Conservation (phyloP, 2,329 filamentous ascomycete species). For the Talaromyces piceae region DNA sequence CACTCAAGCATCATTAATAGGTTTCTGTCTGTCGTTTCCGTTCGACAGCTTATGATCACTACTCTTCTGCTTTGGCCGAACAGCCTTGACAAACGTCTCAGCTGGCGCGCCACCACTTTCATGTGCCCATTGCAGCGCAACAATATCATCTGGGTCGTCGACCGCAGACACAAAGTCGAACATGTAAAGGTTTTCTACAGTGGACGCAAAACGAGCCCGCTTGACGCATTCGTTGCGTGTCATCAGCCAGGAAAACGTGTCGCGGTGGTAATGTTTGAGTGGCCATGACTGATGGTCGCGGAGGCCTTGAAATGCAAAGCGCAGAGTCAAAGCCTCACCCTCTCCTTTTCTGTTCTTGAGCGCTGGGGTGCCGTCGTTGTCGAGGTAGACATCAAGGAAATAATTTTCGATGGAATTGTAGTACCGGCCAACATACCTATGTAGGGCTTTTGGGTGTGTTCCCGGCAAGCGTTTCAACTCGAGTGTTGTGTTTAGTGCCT, state of each 20-base stretch:
- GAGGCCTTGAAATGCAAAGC: background rate
- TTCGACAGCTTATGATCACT: background rate
- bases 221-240: background rate
- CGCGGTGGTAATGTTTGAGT: background rate
- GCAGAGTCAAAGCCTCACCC: too few species aligned
- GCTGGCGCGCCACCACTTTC: background rate
- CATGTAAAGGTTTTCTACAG: background rate
- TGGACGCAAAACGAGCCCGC: background rate
- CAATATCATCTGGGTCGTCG: background rate
- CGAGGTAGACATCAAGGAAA: background rate
- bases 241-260: background rate
- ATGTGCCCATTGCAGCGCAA: background rate
- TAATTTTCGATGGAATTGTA: constrained; percentile 6
- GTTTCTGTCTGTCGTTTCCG: background rate
- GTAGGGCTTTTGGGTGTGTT: constrained; percentile 10
- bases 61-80: background rate
- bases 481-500: background rate
- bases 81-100: background rate
- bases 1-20: too few species aligned
- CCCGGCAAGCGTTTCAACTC: background rate
- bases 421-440: constrained; percentile 13
- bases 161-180: background rate
- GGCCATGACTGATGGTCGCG: background rate
- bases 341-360: too few species aligned
- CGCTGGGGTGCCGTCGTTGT: too few species aligned